Evolutionary conservation across 768 basidiomycete genomes (phyloP), one percentile per base, ranked within the genome.

Genomic region (Lactifluus hygrophoroides): DNA sequence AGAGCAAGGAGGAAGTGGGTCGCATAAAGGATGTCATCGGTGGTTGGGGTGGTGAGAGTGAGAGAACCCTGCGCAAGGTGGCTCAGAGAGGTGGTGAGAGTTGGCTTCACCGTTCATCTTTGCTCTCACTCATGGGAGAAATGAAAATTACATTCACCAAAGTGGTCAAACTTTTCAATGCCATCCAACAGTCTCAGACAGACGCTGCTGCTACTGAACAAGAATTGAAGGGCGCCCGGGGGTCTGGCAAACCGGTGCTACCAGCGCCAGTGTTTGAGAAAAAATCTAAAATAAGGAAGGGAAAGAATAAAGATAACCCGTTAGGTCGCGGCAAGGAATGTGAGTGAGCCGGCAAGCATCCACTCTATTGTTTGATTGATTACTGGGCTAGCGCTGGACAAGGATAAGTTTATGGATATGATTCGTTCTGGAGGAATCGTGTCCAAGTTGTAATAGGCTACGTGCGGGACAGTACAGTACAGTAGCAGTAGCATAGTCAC

Each of bases 91-190:
- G 88, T 72, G 88, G 88, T 88, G 69, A 51, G 80, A 65, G 35
- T n/a, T 9, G 21, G 49, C 3, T 49, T 23, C 40, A 9, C 49
- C 55, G 27, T 45, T 44, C 34, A 46, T 10, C 14, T 42, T 42
- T 30, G 43, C 13, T 13, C 9, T 45, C 19, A 46, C 38, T 57
- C 21, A 51, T 25, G 19, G 5, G 44, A 7, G 19, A 2, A n/a
- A 42, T 13, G 23, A 42, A 21, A 28, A 14, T 28, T 23, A 35
- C 25, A 28, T 32, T 27, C 5, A 48, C 37, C 4, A n/a, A 53
- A 81, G 90, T 93, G 46, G 89, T 93, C n/a, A 83, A 87, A 66
- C 74, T 93, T 16, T 93, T 93, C 74, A 93, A 93, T 65, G 83
- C 80, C 4, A 88, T 93, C 49, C 90, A 92, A 61, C 87, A 89